Evolutionary conservation across 495 filamentous ascomycete species (phyloP), one percentile per base, ranked within the genome.

Genomic region (Venustampulla echinocandica): DNA sequence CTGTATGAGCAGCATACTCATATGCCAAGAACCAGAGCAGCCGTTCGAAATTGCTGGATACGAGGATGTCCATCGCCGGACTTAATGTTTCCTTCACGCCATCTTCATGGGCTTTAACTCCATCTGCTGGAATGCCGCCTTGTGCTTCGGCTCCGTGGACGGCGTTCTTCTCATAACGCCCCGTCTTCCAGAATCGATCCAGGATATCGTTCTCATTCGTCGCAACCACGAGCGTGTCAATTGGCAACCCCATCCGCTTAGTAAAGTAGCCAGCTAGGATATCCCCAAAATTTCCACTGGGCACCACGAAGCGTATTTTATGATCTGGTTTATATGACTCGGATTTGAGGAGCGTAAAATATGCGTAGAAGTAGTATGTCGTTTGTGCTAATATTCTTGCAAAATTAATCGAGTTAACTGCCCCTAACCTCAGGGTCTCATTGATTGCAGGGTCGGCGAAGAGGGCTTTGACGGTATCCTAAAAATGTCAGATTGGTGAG

Each of bases 1-100:
- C 66, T 19, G 65, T 65, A 32, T 57, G 60, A 9, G 64, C 47
- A 20, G 75, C 73, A 50, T 75, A 78, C 47, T 80, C 70, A 62
- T 82, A 80, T 1, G 87, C 80, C 10, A 95, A 71, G 70, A 84
- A 95, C 90, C 90, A 96, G n/a, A 98, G 71, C 0, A 98, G 72
- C 21, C 92, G 77, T 70, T 98, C 92, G 62, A 98, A 96, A 71
- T 98, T 98, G 62, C 82, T 88, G 44, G 79, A 85, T 27, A 96
- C 88, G 10, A 97, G 73, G 44, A 96, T 96, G 62, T 97, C 92
- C 92, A 98, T 98, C 15, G 92, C 92, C 0, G 92, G 90, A 42
- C 77, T 83, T 28, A 87, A 69, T 0, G 92, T 96, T 63, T 92
- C 90, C 64, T 86, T 87, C 43, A 87, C 82, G 37, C 83, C 85